phyloP scores from a whole-genome alignment of 2,329 filamentous ascomycete species.

The Aspergillus sp. region DNA sequence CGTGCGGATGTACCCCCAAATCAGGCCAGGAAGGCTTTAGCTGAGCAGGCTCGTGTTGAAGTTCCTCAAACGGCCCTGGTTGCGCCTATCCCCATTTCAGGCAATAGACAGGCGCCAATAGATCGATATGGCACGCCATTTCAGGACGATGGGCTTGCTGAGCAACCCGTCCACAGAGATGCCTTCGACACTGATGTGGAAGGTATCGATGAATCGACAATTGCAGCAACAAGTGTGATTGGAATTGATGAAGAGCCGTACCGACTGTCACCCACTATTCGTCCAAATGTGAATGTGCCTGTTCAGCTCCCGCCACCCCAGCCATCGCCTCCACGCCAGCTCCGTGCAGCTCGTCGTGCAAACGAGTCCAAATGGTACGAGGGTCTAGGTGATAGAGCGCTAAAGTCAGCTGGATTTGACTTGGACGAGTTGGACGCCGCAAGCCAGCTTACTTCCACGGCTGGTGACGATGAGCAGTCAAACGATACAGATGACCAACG shows the following conservation, averaged over 20 bases:
- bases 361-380: slow-evolving; percentile 33
- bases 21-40: slow-evolving; percentile 32
- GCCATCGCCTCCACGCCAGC: slow-evolving; percentile 19
- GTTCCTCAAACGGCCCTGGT: slow-evolving; percentile 30
- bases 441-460: slow-evolving; percentile 31
- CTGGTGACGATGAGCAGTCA: slow-evolving; percentile 31
- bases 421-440: slow-evolving; percentile 33
- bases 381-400: slow-evolving; percentile 33
- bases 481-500: slow-evolving; percentile 31
- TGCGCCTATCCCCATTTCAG: slow-evolving; percentile 16
- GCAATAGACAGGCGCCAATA: slow-evolving; percentile 18
- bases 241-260: slow-evolving; percentile 31
- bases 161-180: slow-evolving; percentile 27
- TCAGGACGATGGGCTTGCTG: slow-evolving; percentile 16
- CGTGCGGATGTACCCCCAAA: slow-evolving; percentile 21
- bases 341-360: slow-evolving; percentile 25
- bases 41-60: slow-evolving; percentile 36
- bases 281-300: slow-evolving; percentile 17
- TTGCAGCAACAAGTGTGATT: slow-evolving; percentile 40
- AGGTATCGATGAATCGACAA: slow-evolving; percentile 44
- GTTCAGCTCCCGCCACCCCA: background rate
- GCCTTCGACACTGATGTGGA: slow-evolving; percentile 47
- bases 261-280: slow-evolving; percentile 20
- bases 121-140: slow-evolving; percentile 19
- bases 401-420: slow-evolving; percentile 38